phyloP scores from a whole-genome alignment of 2,329 filamentous ascomycete genomes.

The Sarocladium kiliense region DNA sequence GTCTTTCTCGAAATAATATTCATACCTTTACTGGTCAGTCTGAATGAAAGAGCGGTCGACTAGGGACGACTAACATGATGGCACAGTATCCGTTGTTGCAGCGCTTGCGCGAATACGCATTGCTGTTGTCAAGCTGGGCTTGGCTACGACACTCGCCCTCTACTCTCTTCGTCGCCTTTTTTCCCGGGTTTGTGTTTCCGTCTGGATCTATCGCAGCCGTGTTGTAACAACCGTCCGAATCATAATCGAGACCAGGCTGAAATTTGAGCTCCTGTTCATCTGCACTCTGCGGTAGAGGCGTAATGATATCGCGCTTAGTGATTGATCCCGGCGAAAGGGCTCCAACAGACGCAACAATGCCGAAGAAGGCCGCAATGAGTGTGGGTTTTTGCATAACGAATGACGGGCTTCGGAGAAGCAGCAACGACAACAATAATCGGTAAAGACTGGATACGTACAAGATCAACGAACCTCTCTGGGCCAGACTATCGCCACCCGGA shows the following conservation, averaged over 20 bases:
- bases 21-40: conserved; percentile 13
- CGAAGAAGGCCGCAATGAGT: background rate
- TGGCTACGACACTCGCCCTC: conserved; percentile 24
- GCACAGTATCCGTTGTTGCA: conserved; percentile 29
- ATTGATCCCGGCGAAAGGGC: background rate
- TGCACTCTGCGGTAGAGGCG: conserved; percentile 26
- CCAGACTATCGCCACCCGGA: background rate
- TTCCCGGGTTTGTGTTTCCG: conserved; percentile 25
- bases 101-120: conserved; percentile 24
- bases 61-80: conserved; percentile 18
- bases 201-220: conserved; percentile 37
- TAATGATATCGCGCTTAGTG: conserved; percentile 21
- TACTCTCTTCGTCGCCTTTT: conserved; percentile 21
- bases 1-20: conserved; percentile 41
- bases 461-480: background rate
- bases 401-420: background rate
- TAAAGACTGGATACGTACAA: background rate
- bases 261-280: conserved; percentile 26
- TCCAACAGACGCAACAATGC: background rate
- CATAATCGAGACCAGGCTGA: conserved; percentile 34
- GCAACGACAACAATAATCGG: background rate
- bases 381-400: background rate
- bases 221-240: conserved; percentile 37
- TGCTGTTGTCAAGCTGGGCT: conserved; percentile 24
- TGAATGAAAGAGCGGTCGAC: background rate